Evolutionary conservation across 2,329 filamentous ascomycete genomes (phyloP).

Genomic region (Tolypocladium ovalisporum): DNA sequence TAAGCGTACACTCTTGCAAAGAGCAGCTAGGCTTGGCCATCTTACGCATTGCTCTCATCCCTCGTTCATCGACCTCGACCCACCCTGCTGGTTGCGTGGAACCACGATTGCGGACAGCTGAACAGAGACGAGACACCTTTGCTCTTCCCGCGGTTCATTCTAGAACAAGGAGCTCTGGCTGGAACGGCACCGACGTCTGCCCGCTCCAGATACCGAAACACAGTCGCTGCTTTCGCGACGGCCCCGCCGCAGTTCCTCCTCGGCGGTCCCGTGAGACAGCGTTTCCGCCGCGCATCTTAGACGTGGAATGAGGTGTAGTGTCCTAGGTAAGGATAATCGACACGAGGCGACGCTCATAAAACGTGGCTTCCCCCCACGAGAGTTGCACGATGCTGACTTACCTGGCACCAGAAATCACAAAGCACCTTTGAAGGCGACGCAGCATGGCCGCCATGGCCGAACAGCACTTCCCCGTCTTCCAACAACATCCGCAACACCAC

Average conservation of each 20-base stretch:
- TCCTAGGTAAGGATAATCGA: neutral
- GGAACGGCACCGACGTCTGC: neutral
- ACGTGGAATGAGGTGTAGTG: neutral
- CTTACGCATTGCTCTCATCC: neutral
- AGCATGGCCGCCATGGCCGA: conserved; percentile 20
- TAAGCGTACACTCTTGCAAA: neutral
- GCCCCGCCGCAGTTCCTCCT: neutral
- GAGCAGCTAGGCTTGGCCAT: neutral
- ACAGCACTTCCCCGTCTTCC: conserved; percentile 16
- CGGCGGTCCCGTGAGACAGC: conserved; percentile 2
- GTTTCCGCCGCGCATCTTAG: neutral
- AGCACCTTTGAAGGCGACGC: conserved; percentile 1
- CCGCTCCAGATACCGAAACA: neutral
- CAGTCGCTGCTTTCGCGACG: neutral
- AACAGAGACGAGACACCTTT: neutral
- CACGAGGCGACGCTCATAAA: neutral
- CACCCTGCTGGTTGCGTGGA: neutral
- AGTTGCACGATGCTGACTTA: neutral
- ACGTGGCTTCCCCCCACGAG: neutral
- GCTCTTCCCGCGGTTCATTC: neutral
- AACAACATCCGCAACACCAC: conserved; percentile 12
- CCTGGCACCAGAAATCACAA: neutral
- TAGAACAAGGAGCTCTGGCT: neutral
- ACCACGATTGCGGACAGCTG: neutral
- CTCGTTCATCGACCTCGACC: neutral